A percentile compares a stretch with the other conserved stretches of the same genome.
These are phyloP conservation scores for Leucocoprinus gongylophorus DNA, from an alignment of 1,284 basidiomycete genomes.

Conservation along the genomic window DNA sequence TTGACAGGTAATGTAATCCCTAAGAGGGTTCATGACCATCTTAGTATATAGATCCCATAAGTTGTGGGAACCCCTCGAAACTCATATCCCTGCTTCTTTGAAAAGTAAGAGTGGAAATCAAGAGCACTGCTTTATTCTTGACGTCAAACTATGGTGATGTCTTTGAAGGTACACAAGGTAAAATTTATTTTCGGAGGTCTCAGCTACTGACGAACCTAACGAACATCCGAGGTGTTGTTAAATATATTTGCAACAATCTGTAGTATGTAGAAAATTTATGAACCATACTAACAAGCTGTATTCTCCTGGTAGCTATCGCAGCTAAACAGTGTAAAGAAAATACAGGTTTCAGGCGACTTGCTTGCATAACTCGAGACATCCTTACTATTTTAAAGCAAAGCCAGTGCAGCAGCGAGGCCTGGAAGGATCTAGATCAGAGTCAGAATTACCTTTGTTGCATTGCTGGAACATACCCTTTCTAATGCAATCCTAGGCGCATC, in stretches of 20 bases:
- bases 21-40: no score
- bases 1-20: no score
- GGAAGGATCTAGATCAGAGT: neutral
- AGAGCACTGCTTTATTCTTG: no score
- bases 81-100: no score
- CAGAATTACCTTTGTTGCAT: neutral
- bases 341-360: neutral
- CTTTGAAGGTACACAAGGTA: no score
- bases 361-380: neutral
- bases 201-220: neutral
- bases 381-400: slow-evolving; percentile 9
- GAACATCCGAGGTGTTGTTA: neutral
- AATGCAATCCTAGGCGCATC: neutral
- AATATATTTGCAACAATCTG: neutral
- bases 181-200: no score
- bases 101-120: no score
- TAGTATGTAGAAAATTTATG: neutral
- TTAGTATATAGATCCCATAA: no score
- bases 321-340: neutral
- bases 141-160: no score
- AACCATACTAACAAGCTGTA: slow-evolving; percentile 1
- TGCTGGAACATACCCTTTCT: neutral
- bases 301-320: neutral
- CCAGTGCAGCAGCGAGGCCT: slow-evolving; percentile 8
- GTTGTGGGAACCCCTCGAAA: no score